These are phyloP conservation scores for Fomitopsis betulina DNA, from an alignment of 1,284 basidiomycete genomes.

Conservation along the genomic window DNA sequence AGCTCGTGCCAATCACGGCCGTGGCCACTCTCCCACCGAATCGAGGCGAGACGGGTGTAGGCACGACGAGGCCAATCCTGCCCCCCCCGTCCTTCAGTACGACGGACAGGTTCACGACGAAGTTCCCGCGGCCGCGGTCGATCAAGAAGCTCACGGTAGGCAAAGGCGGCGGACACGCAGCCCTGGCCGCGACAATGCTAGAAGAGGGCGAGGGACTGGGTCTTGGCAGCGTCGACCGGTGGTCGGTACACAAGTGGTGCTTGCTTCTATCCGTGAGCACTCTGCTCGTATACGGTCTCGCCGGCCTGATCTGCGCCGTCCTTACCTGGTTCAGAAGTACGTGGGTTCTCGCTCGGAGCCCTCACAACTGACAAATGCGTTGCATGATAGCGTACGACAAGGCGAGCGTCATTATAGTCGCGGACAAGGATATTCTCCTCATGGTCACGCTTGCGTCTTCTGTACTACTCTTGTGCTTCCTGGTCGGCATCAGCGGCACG, in stretches of 20 bases:
- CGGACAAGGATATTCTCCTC: slow-evolving; percentile 52
- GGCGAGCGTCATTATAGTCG: slow-evolving; percentile 50
- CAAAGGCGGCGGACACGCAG: slow-evolving; percentile 5
- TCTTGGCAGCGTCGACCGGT: slow-evolving; percentile 35
- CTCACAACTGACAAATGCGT: not conserved
- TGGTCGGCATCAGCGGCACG: slow-evolving; percentile 64
- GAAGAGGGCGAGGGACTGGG: slow-evolving; percentile 37
- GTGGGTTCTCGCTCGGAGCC: slow-evolving; percentile 14
- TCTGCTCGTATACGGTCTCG: slow-evolving; percentile 46
- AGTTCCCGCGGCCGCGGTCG: slow-evolving; percentile 45
- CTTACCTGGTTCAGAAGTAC: slow-evolving; percentile 58
- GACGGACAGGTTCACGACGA: slow-evolving; percentile 45
- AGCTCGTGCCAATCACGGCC: slow-evolving; percentile 11
- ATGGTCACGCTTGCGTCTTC: slow-evolving; percentile 59
- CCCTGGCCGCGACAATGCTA: slow-evolving; percentile 23
- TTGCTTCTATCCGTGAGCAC: slow-evolving; percentile 46
- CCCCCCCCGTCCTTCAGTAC: slow-evolving; percentile 25
- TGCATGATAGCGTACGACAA: slow-evolving; percentile 39
- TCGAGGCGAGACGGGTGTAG: slow-evolving; percentile 12
- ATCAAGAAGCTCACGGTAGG: slow-evolving; percentile 24
- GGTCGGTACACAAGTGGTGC: slow-evolving; percentile 57
- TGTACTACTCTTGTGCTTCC: slow-evolving; percentile 55
- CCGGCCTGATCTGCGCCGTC: slow-evolving; percentile 41
- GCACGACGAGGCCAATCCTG: slow-evolving; percentile 11
- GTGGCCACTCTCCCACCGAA: slow-evolving; percentile 1